These are phyloP conservation scores for Volvox carteri DNA, from an alignment of 163 green algal species.

Conservation along the genomic window DNA sequence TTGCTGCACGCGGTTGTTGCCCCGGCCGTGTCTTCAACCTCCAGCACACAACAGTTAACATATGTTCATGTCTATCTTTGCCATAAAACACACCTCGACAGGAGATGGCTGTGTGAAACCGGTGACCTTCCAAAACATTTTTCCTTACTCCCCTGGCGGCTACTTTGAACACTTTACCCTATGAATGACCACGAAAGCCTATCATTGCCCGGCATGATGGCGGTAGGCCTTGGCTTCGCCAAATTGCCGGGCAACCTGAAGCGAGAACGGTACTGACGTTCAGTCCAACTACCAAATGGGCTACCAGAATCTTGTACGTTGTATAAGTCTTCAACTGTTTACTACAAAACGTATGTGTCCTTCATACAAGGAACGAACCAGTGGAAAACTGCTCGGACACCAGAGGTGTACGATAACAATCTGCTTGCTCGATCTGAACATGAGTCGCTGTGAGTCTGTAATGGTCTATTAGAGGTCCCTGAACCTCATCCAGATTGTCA, in stretches of 20 bases:
- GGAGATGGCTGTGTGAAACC: constrained; percentile 80
- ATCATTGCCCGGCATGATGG: constrained; percentile 31
- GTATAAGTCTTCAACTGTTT: not conserved
- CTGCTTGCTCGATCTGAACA: not conserved
- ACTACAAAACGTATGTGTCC: no score
- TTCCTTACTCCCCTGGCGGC: not conserved
- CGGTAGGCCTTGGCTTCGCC: constrained; percentile 32
- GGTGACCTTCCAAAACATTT: constrained; percentile 83
- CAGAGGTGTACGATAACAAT: constrained; percentile 3
- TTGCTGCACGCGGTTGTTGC: constrained; percentile 58
- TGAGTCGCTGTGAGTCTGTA: not conserved
- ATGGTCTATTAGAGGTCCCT: not conserved
- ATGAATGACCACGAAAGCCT: not conserved
- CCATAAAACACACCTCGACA: constrained; percentile 75
- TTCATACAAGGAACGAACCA: no score
- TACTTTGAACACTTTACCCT: constrained; percentile 2
- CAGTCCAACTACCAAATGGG: not conserved
- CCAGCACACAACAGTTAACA: not conserved
- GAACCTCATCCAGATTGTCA: not conserved
- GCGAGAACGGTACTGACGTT: not conserved
- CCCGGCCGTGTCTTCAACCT: not conserved
- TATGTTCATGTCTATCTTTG: not conserved
- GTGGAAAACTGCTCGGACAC: not conserved
- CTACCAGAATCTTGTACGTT: not conserved
- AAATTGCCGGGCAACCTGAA: constrained; percentile 28